These are phyloP conservation scores for Pseudocercospora cruenta DNA, from an alignment of 2,329 filamentous ascomycete genomes.

Conservation along the genomic window DNA sequence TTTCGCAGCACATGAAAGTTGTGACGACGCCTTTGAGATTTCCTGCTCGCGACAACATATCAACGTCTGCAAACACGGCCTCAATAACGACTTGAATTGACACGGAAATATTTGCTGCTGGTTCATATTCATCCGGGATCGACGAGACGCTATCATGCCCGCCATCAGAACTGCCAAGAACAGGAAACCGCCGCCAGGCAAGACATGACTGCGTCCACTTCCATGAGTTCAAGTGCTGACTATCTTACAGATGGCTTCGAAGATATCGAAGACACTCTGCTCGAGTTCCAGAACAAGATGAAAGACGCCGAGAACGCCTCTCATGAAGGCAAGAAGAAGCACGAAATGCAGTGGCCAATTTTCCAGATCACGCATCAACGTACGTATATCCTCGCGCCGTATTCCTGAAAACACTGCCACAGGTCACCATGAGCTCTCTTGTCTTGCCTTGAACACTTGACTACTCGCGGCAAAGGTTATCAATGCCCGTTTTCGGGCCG, in stretches of 20 bases:
- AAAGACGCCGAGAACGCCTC: conserved; percentile 92
- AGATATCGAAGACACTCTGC: conserved; percentile 83
- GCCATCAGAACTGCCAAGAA: conserved; percentile 75
- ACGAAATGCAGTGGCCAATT: conserved; percentile 94
- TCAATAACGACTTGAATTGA: not conserved
- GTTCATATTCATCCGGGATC: not conserved
- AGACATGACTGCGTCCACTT: not conserved
- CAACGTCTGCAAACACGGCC: not conserved
- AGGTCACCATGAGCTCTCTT: not conserved
- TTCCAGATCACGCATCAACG: conserved; percentile 97
- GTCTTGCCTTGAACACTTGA: not conserved
- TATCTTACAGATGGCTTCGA: conserved; percentile 68
- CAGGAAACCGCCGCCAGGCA: conserved; percentile 72
- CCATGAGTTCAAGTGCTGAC: not conserved
- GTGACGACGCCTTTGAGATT: not conserved
- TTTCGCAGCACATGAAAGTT: not conserved
- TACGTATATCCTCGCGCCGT: conserved; percentile 45
- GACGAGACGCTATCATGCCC: conserved; percentile 61
- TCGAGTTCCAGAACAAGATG: conserved; percentile 89
- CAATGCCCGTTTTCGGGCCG: conserved; percentile 23
- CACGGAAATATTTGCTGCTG: not conserved
- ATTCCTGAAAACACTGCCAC: not conserved
- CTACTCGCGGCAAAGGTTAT: not conserved
- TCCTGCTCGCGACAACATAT: not conserved
- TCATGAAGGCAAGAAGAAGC: conserved; percentile 76